Percentiles rank a stretch among this genome's conserved stretches.
Conservation (phyloP, 1,139 yeast species). For the Debaryomyces psychrophilus region DNA sequence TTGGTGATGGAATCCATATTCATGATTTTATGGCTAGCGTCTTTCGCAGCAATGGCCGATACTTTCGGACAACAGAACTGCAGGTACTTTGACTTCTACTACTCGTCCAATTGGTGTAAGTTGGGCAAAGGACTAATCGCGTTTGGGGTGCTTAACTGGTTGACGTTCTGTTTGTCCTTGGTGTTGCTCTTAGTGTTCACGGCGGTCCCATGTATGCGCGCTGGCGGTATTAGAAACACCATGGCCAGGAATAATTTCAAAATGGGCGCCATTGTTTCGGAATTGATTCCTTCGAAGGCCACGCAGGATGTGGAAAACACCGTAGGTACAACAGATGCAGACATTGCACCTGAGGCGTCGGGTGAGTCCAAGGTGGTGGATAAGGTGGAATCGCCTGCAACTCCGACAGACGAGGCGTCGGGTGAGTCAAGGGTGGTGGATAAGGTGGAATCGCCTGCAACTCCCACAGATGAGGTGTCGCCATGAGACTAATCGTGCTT, state of each 20-base stretch:
- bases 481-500: background rate
- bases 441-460: conserved; percentile 3
- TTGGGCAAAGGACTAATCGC: conserved; percentile 34
- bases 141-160: conserved; percentile 33
- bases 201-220: conserved; percentile 23
- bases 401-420: background rate
- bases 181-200: conserved; percentile 25
- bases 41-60: conserved; percentile 30
- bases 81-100: conserved; percentile 9
- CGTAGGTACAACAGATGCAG: background rate
- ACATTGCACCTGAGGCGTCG: background rate
- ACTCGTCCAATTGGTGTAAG: conserved; percentile 21
- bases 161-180: conserved; percentile 28
- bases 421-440: background rate
- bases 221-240: conserved; percentile 11
- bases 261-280: conserved; percentile 16
- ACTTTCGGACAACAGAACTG: conserved; percentile 28
- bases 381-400: conserved; percentile 3
- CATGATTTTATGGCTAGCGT: conserved; percentile 29
- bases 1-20: conserved; percentile 28
- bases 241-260: conserved; percentile 9
- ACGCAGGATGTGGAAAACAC: conserved; percentile 3
- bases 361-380: background rate
- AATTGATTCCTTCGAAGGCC: conserved; percentile 9
- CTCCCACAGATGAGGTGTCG: background rate